Conservation (phyloP, 2,329 filamentous ascomycete genomes). For the Paracoccidioides lutzii region DNA sequence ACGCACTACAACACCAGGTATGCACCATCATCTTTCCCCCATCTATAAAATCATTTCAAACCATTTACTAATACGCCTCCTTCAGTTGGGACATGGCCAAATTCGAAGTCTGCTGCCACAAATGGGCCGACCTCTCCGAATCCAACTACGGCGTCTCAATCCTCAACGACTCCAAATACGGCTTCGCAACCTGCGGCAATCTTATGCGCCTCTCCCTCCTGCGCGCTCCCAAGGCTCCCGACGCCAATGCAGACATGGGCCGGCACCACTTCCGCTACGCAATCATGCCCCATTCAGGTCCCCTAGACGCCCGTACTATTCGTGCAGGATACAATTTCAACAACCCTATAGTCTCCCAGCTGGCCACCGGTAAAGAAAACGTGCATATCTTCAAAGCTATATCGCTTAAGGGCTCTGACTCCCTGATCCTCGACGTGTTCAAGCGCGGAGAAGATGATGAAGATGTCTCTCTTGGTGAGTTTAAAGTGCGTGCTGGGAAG, state of each 20-base stretch:
- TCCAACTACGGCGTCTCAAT: slow-evolving; percentile 81
- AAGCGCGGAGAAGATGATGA: slow-evolving; percentile 88
- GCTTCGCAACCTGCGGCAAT: slow-evolving; percentile 80
- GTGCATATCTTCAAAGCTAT: slow-evolving; percentile 41
- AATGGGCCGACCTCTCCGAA: slow-evolving; percentile 83
- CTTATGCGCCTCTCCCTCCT: slow-evolving; percentile 81
- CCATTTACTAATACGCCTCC: slow-evolving; percentile 15
- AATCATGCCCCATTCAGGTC: slow-evolving; percentile 70
- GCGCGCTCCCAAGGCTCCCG: slow-evolving; percentile 79
- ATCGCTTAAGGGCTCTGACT: slow-evolving; percentile 50
- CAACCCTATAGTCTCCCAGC: slow-evolving; percentile 54
- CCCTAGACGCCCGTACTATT: slow-evolving; percentile 59
- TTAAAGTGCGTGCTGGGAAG: slow-evolving; percentile 55
- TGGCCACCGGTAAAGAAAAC: slow-evolving; percentile 18
- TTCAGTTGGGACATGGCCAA: slow-evolving; percentile 86
- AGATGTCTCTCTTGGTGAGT: slow-evolving; percentile 46
- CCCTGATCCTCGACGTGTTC: slow-evolving; percentile 72
- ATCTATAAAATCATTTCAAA: not conserved
- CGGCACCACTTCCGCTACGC: slow-evolving; percentile 77
- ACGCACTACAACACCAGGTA: slow-evolving; percentile 94
- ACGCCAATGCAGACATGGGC: slow-evolving; percentile 90
- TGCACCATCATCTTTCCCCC: slow-evolving; percentile 9
- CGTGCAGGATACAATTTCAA: slow-evolving; percentile 85
- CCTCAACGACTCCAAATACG: slow-evolving; percentile 91
- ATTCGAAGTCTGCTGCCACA: slow-evolving; percentile 92